Conservation (phyloP, 106 monocot genomes). For the Xerophyta viscosa region DNA sequence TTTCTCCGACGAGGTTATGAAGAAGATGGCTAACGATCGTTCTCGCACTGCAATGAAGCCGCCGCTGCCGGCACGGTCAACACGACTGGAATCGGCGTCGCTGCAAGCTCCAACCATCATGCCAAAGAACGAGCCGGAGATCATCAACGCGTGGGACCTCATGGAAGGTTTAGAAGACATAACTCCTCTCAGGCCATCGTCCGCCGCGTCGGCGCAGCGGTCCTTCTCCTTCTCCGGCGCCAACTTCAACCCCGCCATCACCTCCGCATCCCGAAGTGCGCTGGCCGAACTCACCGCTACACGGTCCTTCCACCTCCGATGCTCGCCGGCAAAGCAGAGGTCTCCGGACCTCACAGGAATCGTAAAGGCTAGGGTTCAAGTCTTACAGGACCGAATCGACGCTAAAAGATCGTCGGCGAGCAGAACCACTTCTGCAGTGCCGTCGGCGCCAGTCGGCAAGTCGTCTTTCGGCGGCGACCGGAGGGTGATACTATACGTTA, state of each 20-base stretch:
- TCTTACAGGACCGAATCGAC: slow-evolving; percentile 18
- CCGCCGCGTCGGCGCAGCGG: slow-evolving; percentile 11
- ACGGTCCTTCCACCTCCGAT: neutral
- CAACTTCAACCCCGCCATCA: too few relatives aligned
- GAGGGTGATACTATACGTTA: slow-evolving; percentile 42
- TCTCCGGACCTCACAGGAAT: slow-evolving; percentile 5
- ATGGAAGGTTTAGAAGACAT: slow-evolving; percentile 40
- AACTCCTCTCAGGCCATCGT: slow-evolving; percentile 20
- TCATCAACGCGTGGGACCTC: slow-evolving; percentile 40
- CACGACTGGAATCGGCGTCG: too few relatives aligned
- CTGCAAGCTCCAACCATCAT: slow-evolving; percentile 30
- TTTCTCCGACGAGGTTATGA: neutral
- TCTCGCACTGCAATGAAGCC: too few relatives aligned
- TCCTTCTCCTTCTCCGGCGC: slow-evolving; percentile 48
- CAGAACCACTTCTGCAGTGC: too few relatives aligned
- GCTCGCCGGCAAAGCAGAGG: slow-evolving; percentile 5
- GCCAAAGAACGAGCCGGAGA: slow-evolving; percentile 46
- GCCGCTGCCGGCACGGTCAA: too few relatives aligned
- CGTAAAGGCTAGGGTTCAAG: slow-evolving; percentile 20
- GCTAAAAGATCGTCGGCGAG: slow-evolving; percentile 3
- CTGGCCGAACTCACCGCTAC: too few relatives aligned
- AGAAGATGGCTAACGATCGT: slow-evolving; percentile 1
- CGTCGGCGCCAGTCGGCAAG: neutral
- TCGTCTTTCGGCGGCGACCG: neutral
- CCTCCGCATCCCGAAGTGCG: too few relatives aligned